Conservation (phyloP, 2,329 filamentous ascomycete species). For the Penicillium fuscoglaucum region DNA sequence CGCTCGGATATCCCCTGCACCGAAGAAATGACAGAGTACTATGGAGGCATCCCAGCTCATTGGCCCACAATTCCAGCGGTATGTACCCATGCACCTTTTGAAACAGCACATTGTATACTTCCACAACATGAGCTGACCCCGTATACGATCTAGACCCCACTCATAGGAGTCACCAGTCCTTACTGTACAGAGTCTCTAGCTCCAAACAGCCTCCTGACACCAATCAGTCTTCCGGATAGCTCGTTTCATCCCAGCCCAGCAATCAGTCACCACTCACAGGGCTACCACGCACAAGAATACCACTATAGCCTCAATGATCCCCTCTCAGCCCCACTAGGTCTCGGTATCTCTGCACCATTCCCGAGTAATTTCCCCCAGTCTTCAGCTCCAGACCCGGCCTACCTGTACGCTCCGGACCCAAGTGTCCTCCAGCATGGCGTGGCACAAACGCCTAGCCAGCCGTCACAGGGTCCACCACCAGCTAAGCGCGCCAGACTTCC, state of each 20-base stretch:
- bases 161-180: conserved; percentile 29
- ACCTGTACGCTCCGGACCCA: conserved; percentile 26
- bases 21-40: conserved; percentile 33
- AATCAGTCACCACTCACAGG: conserved; percentile 38
- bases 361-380: conserved; percentile 32
- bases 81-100: conserved; percentile 19
- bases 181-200: conserved; percentile 37
- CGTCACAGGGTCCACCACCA: conserved; percentile 26
- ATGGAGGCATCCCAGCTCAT: conserved; percentile 27
- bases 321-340: conserved; percentile 33
- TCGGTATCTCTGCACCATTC: conserved; percentile 41
- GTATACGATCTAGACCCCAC: conserved; percentile 23
- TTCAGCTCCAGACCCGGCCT: conserved; percentile 26
- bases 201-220: conserved; percentile 36
- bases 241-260: conserved; percentile 39
- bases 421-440: conserved; percentile 24
- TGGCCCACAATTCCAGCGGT: conserved; percentile 36
- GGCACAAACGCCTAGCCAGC: conserved; percentile 22
- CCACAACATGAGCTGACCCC: conserved; percentile 13
- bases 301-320: conserved; percentile 35
- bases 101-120: background rate
- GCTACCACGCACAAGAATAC: conserved; percentile 31
- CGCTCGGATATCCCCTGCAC: conserved; percentile 23
- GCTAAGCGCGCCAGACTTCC: conserved; percentile 28
- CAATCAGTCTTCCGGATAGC: conserved; percentile 42